Base-by-base conservation (phyloP, 805 yeast species). In the Candida sphagnicola region DNA sequence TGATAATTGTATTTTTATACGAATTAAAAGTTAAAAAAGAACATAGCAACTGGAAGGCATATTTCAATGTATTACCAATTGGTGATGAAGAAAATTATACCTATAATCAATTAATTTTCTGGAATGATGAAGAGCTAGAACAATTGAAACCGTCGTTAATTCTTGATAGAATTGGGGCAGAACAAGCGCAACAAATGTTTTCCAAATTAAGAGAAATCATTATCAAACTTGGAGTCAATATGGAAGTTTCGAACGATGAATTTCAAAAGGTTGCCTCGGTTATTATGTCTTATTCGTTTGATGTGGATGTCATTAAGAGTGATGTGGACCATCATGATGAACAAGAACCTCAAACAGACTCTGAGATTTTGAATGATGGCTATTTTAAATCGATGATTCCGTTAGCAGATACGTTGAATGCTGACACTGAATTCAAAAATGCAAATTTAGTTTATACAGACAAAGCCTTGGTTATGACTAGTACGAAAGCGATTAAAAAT, bases 261-360 rank as follows among this genome's bases (percentile, higher is more conserved):
- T 93, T 85, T 56, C 82, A 81, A 47, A 64, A 72, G 26, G 77
- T 85, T 42, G 97, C 95, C 0, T 79, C 88, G 29, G 62, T 85
- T 12, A 85, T 93, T 34, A 78, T 89, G 87, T 76, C 96, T 1
- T 91, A 91, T 52, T 85, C 95, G 0, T 91, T 93, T 61, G 99
- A 93, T 56, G 85, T 87, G 11, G 84, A 77, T 45, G 51, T 70
- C 55, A 16, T 67, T 56, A 26, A 59, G 10, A 17, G 23, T n/a
- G 18, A 25, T 13, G 59, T 0, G n/a, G n/a, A n/a, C n/a, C n/a
- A n/a, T n/a, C 58, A 46, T 1, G 57, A 54, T 6, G 59, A 50
- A 1, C 57, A 50, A 6, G 59, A 51, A 1, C 50, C 48, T 5
- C 52, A 46, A 15, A 57, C 46, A 11, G 52, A 47, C 3, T 45